Percentiles rank a stretch among this genome's conserved stretches.
phyloP scores from a whole-genome alignment of 305 asterid genomes.

The Withania somnifera region DNA sequence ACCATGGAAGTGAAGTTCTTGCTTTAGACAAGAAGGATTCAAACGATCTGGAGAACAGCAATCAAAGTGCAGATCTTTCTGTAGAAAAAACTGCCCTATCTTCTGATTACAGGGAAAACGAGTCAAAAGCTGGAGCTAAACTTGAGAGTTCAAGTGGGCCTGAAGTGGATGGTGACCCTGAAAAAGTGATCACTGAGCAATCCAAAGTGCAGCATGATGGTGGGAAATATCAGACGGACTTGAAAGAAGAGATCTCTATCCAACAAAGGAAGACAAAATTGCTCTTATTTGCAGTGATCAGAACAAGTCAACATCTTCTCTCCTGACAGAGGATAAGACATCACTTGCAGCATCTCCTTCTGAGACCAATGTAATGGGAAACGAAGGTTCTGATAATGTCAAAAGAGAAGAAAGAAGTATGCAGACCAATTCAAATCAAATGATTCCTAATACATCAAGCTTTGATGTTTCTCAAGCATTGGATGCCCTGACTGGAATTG shows the following conservation, averaged over 20 bases:
- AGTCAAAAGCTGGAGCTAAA: conserved; percentile 25
- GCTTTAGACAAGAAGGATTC: conserved; percentile 22
- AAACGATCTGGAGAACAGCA: conserved; percentile 14
- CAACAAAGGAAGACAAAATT: conserved; percentile 13
- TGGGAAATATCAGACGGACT: conserved; percentile 25
- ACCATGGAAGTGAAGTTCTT: conserved; percentile 17
- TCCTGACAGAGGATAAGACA: conserved; percentile 27
- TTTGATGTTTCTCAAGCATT: conserved; percentile 79
- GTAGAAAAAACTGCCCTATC: conserved; percentile 17
- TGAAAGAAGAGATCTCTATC: conserved; percentile 21
- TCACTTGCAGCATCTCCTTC: conserved; percentile 34
- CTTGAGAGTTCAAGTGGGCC: conserved; percentile 25
- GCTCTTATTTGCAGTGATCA: conserved; percentile 30
- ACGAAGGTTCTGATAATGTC: conserved; percentile 33
- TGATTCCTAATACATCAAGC: conserved; percentile 31
- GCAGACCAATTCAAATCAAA: conserved; percentile 22
- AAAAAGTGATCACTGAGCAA: conserved; percentile 22
- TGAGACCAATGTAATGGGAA: conserved; percentile 28
- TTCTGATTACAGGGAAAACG: conserved; percentile 28
- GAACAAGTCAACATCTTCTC: conserved; percentile 18
- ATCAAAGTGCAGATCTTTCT: conserved; percentile 23
- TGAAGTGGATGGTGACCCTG: conserved; percentile 31
- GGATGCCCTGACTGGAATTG: conserved; percentile 67
- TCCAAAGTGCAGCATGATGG: conserved; percentile 26
- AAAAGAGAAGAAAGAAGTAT: conserved; percentile 33